Base-by-base conservation (phyloP, 371 early-diverging fungal genomes). In the Mucor circinelloides region DNA sequence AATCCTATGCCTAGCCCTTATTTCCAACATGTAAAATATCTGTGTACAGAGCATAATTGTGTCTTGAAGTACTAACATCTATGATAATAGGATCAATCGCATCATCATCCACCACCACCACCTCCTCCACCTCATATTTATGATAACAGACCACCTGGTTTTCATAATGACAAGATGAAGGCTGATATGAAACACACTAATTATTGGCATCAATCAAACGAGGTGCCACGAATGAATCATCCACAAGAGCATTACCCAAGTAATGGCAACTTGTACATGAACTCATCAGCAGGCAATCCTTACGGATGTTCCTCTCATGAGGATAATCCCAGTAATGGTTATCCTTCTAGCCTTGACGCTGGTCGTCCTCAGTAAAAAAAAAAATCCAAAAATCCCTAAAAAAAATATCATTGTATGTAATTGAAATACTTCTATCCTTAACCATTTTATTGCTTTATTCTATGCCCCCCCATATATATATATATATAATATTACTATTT, bases 291-390 rank as follows among this genome's bases (percentile, higher is more conserved):
- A 32, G 30, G 46, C 17, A 46, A 58, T 58, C 48, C 58, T 40
- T 60, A 67, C 15, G 55, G 67, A 8, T 60, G 56, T 31, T 9
- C 54, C 21, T 42, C 48, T n/a, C 66, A 65, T 36, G 25, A 55
- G 25, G 23, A 55, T 8, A n/a, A 60, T n/a, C 8, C 48, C 23
- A 8, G 25, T 42, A 21, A 44, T 27, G 19, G 38, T 62, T 67
- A 56, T 13, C n/a, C 67, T 21, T 23, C 60, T 42, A 44, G 66
- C 25, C 58, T 67, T 60, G 67, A 67, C 60, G 67, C 67, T 67
- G 67, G 67, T 32, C 67, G 67, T 67, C 60, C 61, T 32, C 32
- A 67, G 38, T 55, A 58, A 57, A 30, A 30, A 32, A 32, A 55
- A 21, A 34, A 34, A 2, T 10, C 8, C 34, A n/a, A n/a, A n/a